A percentile compares a stretch with the other conserved stretches of the same genome.
Conservation (phyloP, 495 filamentous ascomycete genomes). For the Aspergillus olivimuriae region DNA sequence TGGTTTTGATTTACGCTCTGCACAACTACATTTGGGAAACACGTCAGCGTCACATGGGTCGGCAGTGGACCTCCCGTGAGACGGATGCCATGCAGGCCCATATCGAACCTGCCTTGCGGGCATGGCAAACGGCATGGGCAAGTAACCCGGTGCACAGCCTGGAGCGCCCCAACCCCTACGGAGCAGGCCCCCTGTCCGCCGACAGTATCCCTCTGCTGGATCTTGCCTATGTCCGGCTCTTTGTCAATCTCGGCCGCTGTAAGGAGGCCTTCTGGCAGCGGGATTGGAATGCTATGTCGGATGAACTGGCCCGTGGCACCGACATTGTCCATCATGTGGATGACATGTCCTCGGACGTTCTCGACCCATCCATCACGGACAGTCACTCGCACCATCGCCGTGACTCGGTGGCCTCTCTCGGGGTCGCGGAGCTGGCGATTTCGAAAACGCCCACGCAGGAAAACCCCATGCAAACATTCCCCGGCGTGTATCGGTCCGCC, state of each 20-base stretch:
- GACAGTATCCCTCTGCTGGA: conserved; percentile 94
- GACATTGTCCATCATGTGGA: conserved; percentile 73
- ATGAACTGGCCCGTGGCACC: conserved; percentile 75
- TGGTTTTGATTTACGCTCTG: conserved; percentile 88
- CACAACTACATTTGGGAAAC: conserved; percentile 99
- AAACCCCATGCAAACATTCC: conserved; percentile 27
- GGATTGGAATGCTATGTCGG: conserved; percentile 88
- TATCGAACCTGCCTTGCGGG: conserved; percentile 88
- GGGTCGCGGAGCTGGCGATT: conserved; percentile 36
- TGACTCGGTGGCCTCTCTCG: conserved; percentile 35
- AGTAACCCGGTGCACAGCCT: conserved; percentile 80
- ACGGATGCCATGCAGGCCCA: conserved; percentile 95
- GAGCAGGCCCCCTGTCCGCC: conserved; percentile 81
- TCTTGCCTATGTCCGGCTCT: conserved; percentile 87
- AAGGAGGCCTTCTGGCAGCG: conserved; percentile 95
- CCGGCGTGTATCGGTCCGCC: conserved; percentile 27
- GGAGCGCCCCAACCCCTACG: conserved; percentile 84
- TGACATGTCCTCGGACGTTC: conserved; percentile 23
- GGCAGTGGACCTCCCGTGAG: conserved; percentile 86
- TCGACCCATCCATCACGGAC: conserved; percentile 29
- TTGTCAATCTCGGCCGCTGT: conserved; percentile 83
- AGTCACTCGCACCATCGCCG: conserved; percentile 19
- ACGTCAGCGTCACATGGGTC: conserved; percentile 80
- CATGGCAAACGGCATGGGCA: conserved; percentile 94
- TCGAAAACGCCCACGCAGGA: conserved; percentile 38